Base-by-base conservation (phyloP, 2,329 filamentous ascomycete genomes). In the Zalaria obscura region DNA sequence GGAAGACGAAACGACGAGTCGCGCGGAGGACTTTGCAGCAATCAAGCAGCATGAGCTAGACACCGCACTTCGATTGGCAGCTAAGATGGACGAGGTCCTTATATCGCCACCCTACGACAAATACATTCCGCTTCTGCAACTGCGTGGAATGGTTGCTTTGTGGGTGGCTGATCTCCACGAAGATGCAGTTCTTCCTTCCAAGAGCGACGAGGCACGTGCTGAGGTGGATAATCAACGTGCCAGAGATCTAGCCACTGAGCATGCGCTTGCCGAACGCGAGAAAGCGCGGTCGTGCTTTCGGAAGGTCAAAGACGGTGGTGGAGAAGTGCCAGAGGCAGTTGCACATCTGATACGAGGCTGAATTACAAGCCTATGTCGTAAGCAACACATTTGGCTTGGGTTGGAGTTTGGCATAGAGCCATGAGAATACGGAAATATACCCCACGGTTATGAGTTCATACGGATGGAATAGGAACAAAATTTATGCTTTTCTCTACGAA, bases 121-220 rank as follows among this genome's bases (percentile, higher is more conserved):
- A 43, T 78, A 78, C 50, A 59, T 67, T 4, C 74, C 78, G 45
- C 63, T 94, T 45, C 64, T 88, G 36, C 68, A 80, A 38, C 63
- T 93, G 25, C 70, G 84, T 40, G 86, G 74, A 5, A 84, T 86
- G 72, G 62, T 87, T 4, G 75, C 76, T 1, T 64, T 91, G 10
- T 93, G 84, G 69, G 67, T 85, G 10, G 80, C 72, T 5, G 84
- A 93, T 56, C 61, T 94, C 32, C 47, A 54, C 38, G 40, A 37
- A n/a, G 40, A 39, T 6, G 27, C 35, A 27, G 27, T 36, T 7
- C 7, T 18, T 5, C 11, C 35, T 2, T 32, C 34, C 11, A 18
- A 18, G 18, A 18, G 18, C 18, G 18, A 18, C 18, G 18, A 18
- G 18, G 18, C 18, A 18, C 18, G 18, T 18, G 18, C 18, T 18